Evolutionary conservation across 2,329 filamentous ascomycete species (phyloP).

Genomic region (Xylariaceae sp.): DNA sequence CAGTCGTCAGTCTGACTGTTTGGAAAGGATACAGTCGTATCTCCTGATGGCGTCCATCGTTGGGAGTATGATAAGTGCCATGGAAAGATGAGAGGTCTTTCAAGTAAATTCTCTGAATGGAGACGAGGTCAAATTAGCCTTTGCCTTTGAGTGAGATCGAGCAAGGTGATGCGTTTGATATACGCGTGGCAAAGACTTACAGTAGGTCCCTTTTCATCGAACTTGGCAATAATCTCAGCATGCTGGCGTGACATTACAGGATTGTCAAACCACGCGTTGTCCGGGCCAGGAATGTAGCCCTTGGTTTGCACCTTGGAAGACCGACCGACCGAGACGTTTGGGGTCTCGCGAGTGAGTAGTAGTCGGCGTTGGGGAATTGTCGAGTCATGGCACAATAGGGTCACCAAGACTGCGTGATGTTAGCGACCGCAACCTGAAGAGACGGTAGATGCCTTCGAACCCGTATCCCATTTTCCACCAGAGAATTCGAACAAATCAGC

Average conservation of each 20-base stretch:
- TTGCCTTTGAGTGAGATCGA: background rate
- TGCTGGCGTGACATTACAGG: slow-evolving; percentile 68
- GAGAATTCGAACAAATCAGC: slow-evolving; percentile 6
- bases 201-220: slow-evolving; percentile 27
- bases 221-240: slow-evolving; percentile 48
- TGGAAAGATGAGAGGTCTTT: slow-evolving; percentile 48
- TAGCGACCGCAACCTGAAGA: background rate
- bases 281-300: slow-evolving; percentile 34
- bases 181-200: slow-evolving; percentile 4
- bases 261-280: slow-evolving; percentile 65
- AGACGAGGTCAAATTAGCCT: slow-evolving; percentile 1
- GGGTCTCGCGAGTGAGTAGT: slow-evolving; percentile 24
- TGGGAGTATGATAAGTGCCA: slow-evolving; percentile 44
- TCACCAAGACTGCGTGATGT: slow-evolving; percentile 22
- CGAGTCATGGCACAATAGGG: slow-evolving; percentile 2
- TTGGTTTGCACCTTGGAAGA: slow-evolving; percentile 43
- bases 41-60: slow-evolving; percentile 20
- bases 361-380: slow-evolving; percentile 28
- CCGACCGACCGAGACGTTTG: slow-evolving; percentile 37
- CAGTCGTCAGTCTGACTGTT: slow-evolving; percentile 26
- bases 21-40: slow-evolving; percentile 22
- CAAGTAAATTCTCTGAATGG: slow-evolving; percentile 39
- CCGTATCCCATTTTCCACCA: slow-evolving; percentile 8
- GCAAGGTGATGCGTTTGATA: background rate
- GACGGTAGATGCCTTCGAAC: slow-evolving; percentile 13